Evolutionary conservation across 2,329 filamentous ascomycete genomes (phyloP).

Genomic region (Balansia obtecta): DNA sequence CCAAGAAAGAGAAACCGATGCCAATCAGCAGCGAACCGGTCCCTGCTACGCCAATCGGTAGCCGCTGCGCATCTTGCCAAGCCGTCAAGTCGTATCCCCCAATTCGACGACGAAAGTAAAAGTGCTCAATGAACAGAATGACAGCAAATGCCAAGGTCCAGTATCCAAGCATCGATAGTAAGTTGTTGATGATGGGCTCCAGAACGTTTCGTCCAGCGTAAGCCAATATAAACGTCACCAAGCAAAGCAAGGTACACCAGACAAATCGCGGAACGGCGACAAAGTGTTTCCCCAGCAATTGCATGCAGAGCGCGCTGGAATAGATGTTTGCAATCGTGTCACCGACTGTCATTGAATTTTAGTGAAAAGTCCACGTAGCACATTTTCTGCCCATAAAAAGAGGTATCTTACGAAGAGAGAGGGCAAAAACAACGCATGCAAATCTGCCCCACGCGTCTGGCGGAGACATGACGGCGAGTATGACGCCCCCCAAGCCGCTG

Average conservation of each 20-base stretch:
- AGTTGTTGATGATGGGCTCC: conserved; percentile 11
- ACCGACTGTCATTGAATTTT: neutral
- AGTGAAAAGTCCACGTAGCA: no score
- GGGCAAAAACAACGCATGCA: conserved; percentile 4
- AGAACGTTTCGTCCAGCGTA: conserved; percentile 11
- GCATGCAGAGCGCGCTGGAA: conserved; percentile 11
- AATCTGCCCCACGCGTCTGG: conserved; percentile 4
- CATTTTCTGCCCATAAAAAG: neutral
- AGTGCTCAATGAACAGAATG: conserved; percentile 11
- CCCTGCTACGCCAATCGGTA: conserved; percentile 10
- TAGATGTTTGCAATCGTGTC: conserved; percentile 11
- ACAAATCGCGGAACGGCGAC: conserved; percentile 7
- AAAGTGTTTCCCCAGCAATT: conserved; percentile 11
- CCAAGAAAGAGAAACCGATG: conserved; percentile 9
- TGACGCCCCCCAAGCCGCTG: conserved; percentile 1
- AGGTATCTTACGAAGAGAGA: conserved; percentile 3
- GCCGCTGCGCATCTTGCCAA: conserved; percentile 10
- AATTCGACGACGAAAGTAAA: conserved; percentile 8
- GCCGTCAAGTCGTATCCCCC: conserved; percentile 10
- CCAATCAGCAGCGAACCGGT: conserved; percentile 8
- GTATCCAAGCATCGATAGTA: conserved; percentile 11
- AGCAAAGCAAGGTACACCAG: conserved; percentile 9
- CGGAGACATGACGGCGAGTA: conserved; percentile 5
- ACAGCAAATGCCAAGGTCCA: conserved; percentile 12
- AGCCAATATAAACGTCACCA: conserved; percentile 11